Conservation (phyloP, 768 basidiomycete genomes). For the Leucosporidium yakuticum region DNA sequence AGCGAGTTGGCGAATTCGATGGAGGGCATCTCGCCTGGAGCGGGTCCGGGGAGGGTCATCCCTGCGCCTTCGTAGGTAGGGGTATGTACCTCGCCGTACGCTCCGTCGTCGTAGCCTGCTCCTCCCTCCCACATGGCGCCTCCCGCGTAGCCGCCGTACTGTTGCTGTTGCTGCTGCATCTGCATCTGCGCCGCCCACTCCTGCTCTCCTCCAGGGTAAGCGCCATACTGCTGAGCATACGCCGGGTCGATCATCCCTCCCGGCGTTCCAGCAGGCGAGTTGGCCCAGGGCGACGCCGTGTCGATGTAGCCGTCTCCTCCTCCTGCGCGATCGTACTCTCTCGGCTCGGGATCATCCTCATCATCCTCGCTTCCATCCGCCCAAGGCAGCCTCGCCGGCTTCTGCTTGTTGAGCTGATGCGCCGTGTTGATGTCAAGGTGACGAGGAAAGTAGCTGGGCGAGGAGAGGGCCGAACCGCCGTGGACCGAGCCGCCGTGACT, state of each 20-base stretch:
- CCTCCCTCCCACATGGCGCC: neutral
- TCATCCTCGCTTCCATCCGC: slow-evolving; percentile 18
- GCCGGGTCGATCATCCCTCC: neutral
- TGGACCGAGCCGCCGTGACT: neutral
- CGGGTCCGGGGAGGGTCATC: slow-evolving; percentile 24
- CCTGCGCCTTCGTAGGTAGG: slow-evolving; percentile 6
- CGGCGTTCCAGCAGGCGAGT: no score
- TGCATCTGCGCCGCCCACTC: slow-evolving; percentile 12
- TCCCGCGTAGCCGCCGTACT: neutral
- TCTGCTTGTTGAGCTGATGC: slow-evolving; percentile 5
- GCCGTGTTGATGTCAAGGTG: slow-evolving; percentile 18
- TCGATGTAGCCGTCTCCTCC: neutral
- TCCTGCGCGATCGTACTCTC: neutral
- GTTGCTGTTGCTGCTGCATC: neutral
- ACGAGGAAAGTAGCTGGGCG: slow-evolving; percentile 30
- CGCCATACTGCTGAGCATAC: neutral
- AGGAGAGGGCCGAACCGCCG: slow-evolving; percentile 17
- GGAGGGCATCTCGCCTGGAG: slow-evolving; percentile 28
- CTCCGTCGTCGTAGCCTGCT: slow-evolving; percentile 1
- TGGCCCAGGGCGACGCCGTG: no score
- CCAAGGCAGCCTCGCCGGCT: slow-evolving; percentile 28
- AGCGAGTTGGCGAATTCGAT: slow-evolving; percentile 34
- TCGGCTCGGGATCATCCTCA: slow-evolving; percentile 7
- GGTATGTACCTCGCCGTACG: neutral
- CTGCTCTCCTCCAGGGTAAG: neutral